Evolutionary conservation across 2,329 filamentous ascomycete genomes (phyloP), one percentile per base, ranked within the genome.

Genomic region (Ceratocystis cubensis): DNA sequence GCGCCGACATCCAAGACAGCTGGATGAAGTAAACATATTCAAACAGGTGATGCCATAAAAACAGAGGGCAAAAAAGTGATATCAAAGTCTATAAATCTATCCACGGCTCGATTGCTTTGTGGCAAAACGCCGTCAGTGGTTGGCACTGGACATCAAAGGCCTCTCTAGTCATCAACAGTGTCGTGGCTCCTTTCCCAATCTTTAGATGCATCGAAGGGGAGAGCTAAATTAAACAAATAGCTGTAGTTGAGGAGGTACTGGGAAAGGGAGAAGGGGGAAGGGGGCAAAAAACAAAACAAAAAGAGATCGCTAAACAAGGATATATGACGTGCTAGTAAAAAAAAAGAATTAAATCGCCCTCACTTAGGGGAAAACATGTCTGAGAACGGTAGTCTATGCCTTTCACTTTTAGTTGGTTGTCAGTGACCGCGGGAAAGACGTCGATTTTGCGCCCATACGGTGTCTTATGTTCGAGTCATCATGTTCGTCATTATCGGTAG

Each of bases 401-500:
- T 25, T 25, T 20, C 30, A 64, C 33, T 37, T 13, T 45, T 50
- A 64, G 50, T 64, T 66, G 6, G 65, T 41, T 22, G 66, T 67
- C 37, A 67, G 44, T 1, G 66, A 53, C 56, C 66, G 57, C 20
- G 53, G 63, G n/a, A 67, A 50, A 15, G 56, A 41, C 20, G 63
- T 48, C 6, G 59, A 59, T 17, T 50, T 45, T 17, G 22, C 46
- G 28, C 50, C 48, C 37, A 25, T 8, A 2, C 33, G 45, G 17
- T 57, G 41, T 20, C 57, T 63, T 10, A 65, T 30, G 5, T 50
- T 57, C 1, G 57, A 63, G 22, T 48, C n/a, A 3, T 67, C 64
- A 50, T 53, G 61, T 28, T 66, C 63, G 28, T 66, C 66, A 57
- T 69, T 66, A 17, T 64, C 57, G 17, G 53, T 44, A 6, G 68